Evolutionary conservation across 768 basidiomycete genomes (phyloP), one percentile per base, ranked within the genome.

Genomic region (Nidularia pulvinata): DNA sequence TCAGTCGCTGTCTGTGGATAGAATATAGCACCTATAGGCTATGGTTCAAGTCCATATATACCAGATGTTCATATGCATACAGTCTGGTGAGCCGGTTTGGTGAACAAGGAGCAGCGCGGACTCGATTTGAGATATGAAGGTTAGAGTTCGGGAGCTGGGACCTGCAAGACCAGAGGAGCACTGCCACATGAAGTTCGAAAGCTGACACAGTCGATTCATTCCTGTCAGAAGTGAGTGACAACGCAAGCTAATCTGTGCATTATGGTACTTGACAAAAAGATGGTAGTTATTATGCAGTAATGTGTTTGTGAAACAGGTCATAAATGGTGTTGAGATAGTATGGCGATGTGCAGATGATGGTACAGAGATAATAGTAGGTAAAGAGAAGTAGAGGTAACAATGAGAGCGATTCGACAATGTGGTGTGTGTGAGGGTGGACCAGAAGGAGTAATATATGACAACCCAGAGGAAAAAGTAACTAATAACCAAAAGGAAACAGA

Each of bases 371-470:
- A 11, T 11, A 42, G 25, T 25, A 25, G 39, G 39, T 42, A n/a
- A 46, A n/a, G 5, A 46, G 16, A 46, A 46, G 45, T n/a, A 6
- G 10, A 25, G 25, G 25, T 25, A 46, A 25, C 45, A 25, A 46
- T n/a, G 45, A 46, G 25, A 46, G 45, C 45, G 22, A 46, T 46
- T 46, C 45, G 45, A 46, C 45, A 30, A 46, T 42, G 22, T 46
- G 25, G 10, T 10, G 22, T n/a, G n/a, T 30, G 25, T 30, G 25
- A 14, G 45, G 25, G 16, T 42, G 4, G 39, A 42, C 39, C 2
- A n/a, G 45, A 10, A 46, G 45, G 22, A 30, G 37, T 16, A 16
- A 42, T 42, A 46, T n/a, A 5, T n/a, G 45, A 46, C 45, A 46
- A 6, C 10, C 45, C 37, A 11, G 6, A 46, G 22, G 22, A n/a